These are phyloP conservation scores for Keithomyces neogunnii DNA, from an alignment of 2,329 filamentous ascomycete species.

Conservation along the genomic window DNA sequence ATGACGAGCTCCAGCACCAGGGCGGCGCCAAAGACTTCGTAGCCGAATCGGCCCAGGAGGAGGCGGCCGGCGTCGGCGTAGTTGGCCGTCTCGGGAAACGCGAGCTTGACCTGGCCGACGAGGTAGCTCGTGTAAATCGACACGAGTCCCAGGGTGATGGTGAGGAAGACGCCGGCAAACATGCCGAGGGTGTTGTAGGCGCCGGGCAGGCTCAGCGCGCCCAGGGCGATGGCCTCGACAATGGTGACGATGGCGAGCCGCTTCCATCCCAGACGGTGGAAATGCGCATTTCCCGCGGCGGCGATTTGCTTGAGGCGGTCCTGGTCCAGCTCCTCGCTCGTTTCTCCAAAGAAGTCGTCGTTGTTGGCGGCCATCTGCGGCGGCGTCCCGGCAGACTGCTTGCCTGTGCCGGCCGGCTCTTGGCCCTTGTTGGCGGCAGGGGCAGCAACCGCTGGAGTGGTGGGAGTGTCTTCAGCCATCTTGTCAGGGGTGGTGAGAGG, in stretches of 20 bases:
- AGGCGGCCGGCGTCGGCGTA: conserved; percentile 58
- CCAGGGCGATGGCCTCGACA: conserved; percentile 42
- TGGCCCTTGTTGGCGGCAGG: background rate
- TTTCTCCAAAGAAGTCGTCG: conserved; percentile 12
- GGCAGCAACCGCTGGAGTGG: background rate
- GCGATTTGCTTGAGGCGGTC: conserved; percentile 32
- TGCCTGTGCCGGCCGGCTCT: background rate
- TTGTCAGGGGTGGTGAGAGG: background rate
- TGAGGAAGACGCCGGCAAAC: conserved; percentile 26
- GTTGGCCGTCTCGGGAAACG: conserved; percentile 43
- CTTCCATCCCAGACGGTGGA: conserved; percentile 42
- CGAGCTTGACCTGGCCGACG: conserved; percentile 30
- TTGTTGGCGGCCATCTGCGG: background rate
- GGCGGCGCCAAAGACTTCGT: conserved; percentile 47
- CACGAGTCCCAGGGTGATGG: conserved; percentile 24
- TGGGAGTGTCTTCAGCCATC: conserved; percentile 1
- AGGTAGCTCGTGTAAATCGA: conserved; percentile 30
- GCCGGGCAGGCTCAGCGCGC: conserved; percentile 35
- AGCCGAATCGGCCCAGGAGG: conserved; percentile 45
- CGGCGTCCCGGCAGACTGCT: conserved; percentile 1
- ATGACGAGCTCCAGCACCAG: conserved; percentile 56
- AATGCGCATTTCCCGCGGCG: conserved; percentile 31
- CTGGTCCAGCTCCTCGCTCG: conserved; percentile 18
- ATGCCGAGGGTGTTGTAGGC: conserved; percentile 32
- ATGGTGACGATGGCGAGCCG: conserved; percentile 40